These are phyloP conservation scores for Cetraspora pellucida DNA, from an alignment of 192 early-diverging fungal genomes.

Conservation along the genomic window DNA sequence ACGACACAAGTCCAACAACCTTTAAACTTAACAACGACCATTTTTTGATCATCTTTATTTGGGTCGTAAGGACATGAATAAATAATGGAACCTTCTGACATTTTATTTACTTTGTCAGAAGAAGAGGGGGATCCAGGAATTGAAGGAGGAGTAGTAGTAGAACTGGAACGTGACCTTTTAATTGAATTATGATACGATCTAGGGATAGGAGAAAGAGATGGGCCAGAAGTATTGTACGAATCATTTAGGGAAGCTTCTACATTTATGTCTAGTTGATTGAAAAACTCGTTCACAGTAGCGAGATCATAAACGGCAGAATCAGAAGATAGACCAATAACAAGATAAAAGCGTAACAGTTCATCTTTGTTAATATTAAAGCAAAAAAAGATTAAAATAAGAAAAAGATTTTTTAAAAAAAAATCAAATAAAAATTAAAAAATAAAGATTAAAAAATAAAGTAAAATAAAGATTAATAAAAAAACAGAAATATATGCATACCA, in stretches of 20 bases:
- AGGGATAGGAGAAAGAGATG: slow-evolving; percentile 7
- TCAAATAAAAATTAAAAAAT: not conserved
- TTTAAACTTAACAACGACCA: slow-evolving; percentile 44
- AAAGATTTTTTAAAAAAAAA: not conserved
- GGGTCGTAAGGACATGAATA: slow-evolving; percentile 50
- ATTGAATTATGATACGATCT: not conserved
- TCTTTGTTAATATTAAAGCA: slow-evolving; percentile 30
- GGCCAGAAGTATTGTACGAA: slow-evolving; percentile 15
- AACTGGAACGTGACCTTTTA: slow-evolving; percentile 22
- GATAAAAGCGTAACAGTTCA: slow-evolving; percentile 42
- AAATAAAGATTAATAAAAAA: not conserved
- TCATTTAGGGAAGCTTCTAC: slow-evolving; percentile 58
- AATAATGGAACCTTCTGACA: slow-evolving; percentile 41
- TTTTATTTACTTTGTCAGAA: not conserved
- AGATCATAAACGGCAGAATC: slow-evolving; percentile 39
- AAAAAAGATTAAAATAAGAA: not conserved
- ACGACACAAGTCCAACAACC: slow-evolving; percentile 50
- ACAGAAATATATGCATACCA: slow-evolving; percentile 29
- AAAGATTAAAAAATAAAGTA: not conserved
- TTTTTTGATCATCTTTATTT: slow-evolving; percentile 33
- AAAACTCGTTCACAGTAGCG: slow-evolving; percentile 45
- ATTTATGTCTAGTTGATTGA: slow-evolving; percentile 54
- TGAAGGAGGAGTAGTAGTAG: slow-evolving; percentile 34
- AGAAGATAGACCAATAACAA: slow-evolving; percentile 44
- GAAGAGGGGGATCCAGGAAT: slow-evolving; percentile 33